Base-by-base conservation (phyloP, 176 grass and related monocot genomes). In the Areca catechu region DNA sequence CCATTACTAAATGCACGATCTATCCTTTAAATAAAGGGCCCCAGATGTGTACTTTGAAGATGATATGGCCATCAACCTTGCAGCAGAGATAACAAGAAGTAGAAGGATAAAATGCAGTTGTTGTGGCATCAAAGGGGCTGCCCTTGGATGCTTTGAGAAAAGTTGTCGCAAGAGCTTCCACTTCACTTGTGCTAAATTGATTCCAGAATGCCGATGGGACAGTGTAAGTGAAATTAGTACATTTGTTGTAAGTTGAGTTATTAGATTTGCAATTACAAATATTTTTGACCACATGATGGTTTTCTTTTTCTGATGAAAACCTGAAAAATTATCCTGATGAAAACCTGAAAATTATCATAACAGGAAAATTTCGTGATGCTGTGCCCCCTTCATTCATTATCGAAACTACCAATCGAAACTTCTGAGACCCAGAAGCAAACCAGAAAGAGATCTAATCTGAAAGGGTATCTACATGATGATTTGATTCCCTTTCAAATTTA, bases 361-460 rank as follows among this genome's bases (percentile, higher is more conserved):
- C 78, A 96, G 91, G 80, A 90, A 75, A 96, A 96, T 50, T 96
- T 96, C 82, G 86, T 96, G 71, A 88, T 96, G 91, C 57, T 96
- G 23, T 96, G 91, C 65, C 86, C 86, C 60, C 73, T 90, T 16
- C 91, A 96, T 73, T 50, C 9, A 18, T 80, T 71, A 53, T 79
- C 71, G 10, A 87, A 77, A 67, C 69, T 96, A 50, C 86, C 86
- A 17, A 67, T 48, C 19, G 91, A 96, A 74, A 67, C 12, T 49
- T 68, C 60, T 51, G 24, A 74, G 50, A 43, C 18, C 49, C 71
- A 70, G 80, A 86, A 83, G 59, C 73, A 86, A 80, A 56, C 22
- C 22, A 62, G 59, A 58, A 86, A 66, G 54, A 90, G 24, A 37
- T 16, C 24, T 58, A 27, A 62, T 72, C 25, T 54, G 62, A 84